Base-by-base conservation (phyloP, 2,329 filamentous ascomycete genomes). In the Paraphaeosphaeria minitans region DNA sequence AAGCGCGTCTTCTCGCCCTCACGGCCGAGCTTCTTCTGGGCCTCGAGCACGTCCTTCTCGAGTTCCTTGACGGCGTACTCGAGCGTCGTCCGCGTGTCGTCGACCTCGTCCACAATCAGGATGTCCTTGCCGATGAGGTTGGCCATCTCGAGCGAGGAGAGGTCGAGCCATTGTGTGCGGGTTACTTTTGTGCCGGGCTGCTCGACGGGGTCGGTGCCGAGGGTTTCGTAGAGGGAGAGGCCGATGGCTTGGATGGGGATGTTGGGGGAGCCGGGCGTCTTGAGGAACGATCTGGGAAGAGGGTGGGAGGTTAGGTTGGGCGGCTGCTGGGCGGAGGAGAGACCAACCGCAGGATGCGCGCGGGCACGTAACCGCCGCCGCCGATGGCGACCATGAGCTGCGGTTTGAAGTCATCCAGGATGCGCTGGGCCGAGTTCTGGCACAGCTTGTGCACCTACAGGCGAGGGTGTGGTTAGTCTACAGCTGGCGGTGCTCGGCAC, bases 191-290 rank as follows among this genome's bases (percentile, higher is more conserved):
- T 97, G 66, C 94, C 94, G 45, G 90, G 89, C 63, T 84, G 81
- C 81, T 99, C 95, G 72, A 92, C 83, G 57, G 83, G 80, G 53
- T 81, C 81, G 58, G 85, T 84, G 63, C 84, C 83, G 52, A 98
- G 89, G 63, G 88, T 85, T 82, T 99, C 95, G 84, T 99, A 99
- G 56, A 99, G 89, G 22, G 94, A 98, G 65, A 99, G 89, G 50
- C 95, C 95, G 78, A 99, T 99, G 65, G 95, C 95, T 85, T 99
- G 95, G 80, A 99, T 99, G 67, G 95, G 94, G 74, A 99, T 99
- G 83, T 99, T 99, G 79, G 93, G 88, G 62, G 84, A 86, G 69
- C 90, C 92, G 60, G 91, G 85, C 76, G 88, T 87, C 85, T 96
- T 97, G 78, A 99, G 90, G 84, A 99, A 99, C 21, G 95, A 98